Evolutionary conservation across 2,329 filamentous ascomycete genomes (phyloP).

Genomic region (Chaetomiaceae sp.): DNA sequence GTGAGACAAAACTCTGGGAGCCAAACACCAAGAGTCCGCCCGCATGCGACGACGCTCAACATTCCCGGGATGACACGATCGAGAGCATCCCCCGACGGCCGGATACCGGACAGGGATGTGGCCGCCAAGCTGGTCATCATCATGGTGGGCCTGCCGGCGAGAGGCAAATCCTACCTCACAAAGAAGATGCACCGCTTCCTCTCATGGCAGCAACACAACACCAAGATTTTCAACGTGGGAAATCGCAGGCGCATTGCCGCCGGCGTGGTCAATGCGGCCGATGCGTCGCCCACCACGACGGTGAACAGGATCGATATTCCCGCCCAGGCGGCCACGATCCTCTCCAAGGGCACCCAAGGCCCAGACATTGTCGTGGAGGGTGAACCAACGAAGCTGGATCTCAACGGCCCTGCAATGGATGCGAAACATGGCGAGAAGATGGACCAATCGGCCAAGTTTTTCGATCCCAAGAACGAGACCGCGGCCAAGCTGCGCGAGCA

Average conservation of each 20-base stretch:
- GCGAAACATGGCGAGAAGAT: constrained; percentile 43
- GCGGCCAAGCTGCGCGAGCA: constrained; percentile 83
- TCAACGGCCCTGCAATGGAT: constrained; percentile 28
- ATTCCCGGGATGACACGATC: constrained; percentile 96
- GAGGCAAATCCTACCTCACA: constrained; percentile 97
- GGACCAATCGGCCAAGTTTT: constrained; percentile 90
- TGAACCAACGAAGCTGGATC: constrained; percentile 37
- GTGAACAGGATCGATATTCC: constrained; percentile 40
- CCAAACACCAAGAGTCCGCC: constrained; percentile 70
- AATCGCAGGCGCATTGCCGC: constrained; percentile 80
- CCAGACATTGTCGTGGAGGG: constrained; percentile 32
- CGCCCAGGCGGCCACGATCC: constrained; percentile 50
- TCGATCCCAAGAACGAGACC: constrained; percentile 80
- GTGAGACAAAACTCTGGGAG: constrained; percentile 68
- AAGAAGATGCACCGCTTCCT: constrained; percentile 96
- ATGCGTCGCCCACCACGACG: constrained; percentile 26
- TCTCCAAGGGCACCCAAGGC: constrained; percentile 45
- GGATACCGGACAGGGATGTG: constrained; percentile 89
- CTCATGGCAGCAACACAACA: constrained; percentile 96
- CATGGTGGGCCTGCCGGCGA: constrained; percentile 93
- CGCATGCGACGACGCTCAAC: constrained; percentile 89
- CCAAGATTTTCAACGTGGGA: constrained; percentile 94
- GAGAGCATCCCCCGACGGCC: constrained; percentile 89
- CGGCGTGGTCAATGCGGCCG: constrained; percentile 41
- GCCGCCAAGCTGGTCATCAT: constrained; percentile 95